These are phyloP conservation scores for Rhizophagus clarus DNA, from an alignment of 192 early-diverging fungal genomes.

Conservation along the genomic window DNA sequence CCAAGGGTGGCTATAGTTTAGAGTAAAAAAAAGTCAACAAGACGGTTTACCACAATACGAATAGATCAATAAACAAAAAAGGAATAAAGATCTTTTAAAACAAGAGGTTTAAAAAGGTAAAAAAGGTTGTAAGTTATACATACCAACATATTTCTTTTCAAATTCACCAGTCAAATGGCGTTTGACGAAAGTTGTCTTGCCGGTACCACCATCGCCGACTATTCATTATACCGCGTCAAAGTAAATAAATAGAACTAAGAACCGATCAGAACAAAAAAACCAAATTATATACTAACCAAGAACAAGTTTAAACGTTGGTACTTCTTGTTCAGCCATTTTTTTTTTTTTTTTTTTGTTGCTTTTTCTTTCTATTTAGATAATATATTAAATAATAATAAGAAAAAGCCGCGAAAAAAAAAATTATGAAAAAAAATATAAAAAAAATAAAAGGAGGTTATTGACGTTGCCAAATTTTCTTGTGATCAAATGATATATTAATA, in stretches of 20 bases:
- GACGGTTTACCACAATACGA: background rate
- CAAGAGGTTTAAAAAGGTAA: background rate
- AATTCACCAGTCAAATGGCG: slow-evolving; percentile 99
- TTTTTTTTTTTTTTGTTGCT: slow-evolving; percentile 31
- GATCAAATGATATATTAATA: too few relatives aligned
- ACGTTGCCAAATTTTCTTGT: too few relatives aligned
- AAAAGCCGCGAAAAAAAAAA: background rate
- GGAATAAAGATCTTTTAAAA: background rate
- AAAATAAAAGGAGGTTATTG: background rate
- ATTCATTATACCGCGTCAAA: slow-evolving; percentile 18
- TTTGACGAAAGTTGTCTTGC: slow-evolving; percentile 99
- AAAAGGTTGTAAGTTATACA: slow-evolving; percentile 31
- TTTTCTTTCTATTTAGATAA: too few relatives aligned
- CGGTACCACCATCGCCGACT: slow-evolving; percentile 98
- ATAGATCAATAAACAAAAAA: background rate
- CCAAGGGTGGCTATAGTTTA: slow-evolving; percentile 87
- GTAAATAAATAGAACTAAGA: background rate
- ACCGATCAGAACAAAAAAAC: background rate
- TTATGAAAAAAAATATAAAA: background rate
- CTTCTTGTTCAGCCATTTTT: slow-evolving; percentile 36
- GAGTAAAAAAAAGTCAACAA: background rate
- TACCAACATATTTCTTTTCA: slow-evolving; percentile 99
- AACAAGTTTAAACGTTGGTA: slow-evolving; percentile 86
- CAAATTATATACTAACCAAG: slow-evolving; percentile 62
- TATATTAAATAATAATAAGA: background rate